phyloP scores from a whole-genome alignment of 148 eudicot genomes.

The Persicaria maculosa region DNA sequence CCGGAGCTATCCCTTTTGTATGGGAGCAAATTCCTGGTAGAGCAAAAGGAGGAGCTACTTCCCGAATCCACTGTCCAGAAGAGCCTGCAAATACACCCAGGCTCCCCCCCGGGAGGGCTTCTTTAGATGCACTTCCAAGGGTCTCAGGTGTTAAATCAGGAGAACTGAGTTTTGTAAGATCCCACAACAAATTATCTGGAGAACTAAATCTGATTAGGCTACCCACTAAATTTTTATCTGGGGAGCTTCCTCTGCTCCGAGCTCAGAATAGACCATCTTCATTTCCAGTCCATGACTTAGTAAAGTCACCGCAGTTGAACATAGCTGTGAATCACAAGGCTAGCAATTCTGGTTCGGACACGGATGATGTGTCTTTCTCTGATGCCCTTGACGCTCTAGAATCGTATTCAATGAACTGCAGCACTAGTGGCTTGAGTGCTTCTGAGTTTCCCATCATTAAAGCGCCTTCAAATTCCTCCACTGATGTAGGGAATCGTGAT shows the following conservation, averaged over 20 bases:
- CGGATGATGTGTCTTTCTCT: conserved; percentile 21
- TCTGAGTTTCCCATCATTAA: conserved; percentile 25
- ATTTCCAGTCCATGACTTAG: conserved; percentile 15
- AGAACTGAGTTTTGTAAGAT: conserved; percentile 24
- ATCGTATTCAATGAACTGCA: conserved; percentile 18
- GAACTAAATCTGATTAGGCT: conserved; percentile 18
- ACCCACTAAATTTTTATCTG: conserved; percentile 20
- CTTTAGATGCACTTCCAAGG: too few species aligned
- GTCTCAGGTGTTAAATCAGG: conserved; percentile 29
- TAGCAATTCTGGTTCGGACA: conserved; percentile 19
- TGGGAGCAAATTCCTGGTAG: conserved; percentile 43
- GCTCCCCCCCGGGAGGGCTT: conserved; percentile 26
- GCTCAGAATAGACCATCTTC: conserved; percentile 17
- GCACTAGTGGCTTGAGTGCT: conserved; percentile 34
- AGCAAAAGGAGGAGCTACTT: conserved; percentile 26
- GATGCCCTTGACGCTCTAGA: conserved; percentile 17
- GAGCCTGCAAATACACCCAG: conserved; percentile 21
- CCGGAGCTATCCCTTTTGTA: conserved; percentile 33
- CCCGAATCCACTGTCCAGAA: conserved; percentile 17
- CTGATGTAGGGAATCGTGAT: conserved; percentile 51
- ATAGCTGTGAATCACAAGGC: background rate
- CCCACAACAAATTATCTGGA: conserved; percentile 22
- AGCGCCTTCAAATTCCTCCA: conserved; percentile 20
- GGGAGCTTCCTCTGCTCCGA: conserved; percentile 18
- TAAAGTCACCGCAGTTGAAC: conserved; percentile 18